Evolutionary conservation across 2,329 filamentous ascomycete species (phyloP).

Genomic region (Calonectria ilicicola): DNA sequence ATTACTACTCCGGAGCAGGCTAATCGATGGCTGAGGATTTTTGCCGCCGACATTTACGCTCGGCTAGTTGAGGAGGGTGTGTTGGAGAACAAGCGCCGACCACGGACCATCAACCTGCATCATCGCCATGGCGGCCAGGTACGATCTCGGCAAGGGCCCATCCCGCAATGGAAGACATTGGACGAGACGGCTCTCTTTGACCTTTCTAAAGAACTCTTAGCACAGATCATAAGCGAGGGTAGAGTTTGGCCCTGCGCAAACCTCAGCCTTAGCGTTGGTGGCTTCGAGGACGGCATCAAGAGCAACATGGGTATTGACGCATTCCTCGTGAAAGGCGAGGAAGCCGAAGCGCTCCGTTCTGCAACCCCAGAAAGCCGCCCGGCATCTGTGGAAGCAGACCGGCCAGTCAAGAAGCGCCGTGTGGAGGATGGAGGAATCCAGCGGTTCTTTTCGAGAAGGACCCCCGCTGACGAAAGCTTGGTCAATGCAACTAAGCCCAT

Average conservation of each 20-base stretch:
- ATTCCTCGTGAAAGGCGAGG: slow-evolving; percentile 84
- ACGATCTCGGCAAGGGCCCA: slow-evolving; percentile 80
- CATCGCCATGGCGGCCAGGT: slow-evolving; percentile 80
- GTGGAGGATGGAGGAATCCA: slow-evolving; percentile 64
- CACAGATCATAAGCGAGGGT: slow-evolving; percentile 82
- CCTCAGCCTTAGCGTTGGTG: slow-evolving; percentile 87
- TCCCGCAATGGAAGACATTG: slow-evolving; percentile 80
- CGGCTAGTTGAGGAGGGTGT: slow-evolving; percentile 92
- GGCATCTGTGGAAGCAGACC: slow-evolving; percentile 35
- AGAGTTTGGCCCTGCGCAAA: slow-evolving; percentile 92
- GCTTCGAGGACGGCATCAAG: slow-evolving; percentile 88
- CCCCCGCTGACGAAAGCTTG: slow-evolving; percentile 45
- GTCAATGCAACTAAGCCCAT: slow-evolving; percentile 33
- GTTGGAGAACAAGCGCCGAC: slow-evolving; percentile 86
- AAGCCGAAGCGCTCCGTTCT: slow-evolving; percentile 59
- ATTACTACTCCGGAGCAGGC: slow-evolving; percentile 85
- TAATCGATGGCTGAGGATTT: slow-evolving; percentile 88
- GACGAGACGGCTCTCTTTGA: slow-evolving; percentile 80
- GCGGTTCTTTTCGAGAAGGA: slow-evolving; percentile 66
- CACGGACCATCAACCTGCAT: slow-evolving; percentile 87
- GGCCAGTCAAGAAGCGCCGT: slow-evolving; percentile 46
- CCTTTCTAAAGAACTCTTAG: slow-evolving; percentile 80
- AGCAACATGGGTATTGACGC: slow-evolving; percentile 88
- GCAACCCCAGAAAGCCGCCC: slow-evolving; percentile 35
- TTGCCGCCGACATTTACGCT: slow-evolving; percentile 90